phyloP scores from a whole-genome alignment of 73 alveolate genomes.

The Paramecium caudatum region DNA sequence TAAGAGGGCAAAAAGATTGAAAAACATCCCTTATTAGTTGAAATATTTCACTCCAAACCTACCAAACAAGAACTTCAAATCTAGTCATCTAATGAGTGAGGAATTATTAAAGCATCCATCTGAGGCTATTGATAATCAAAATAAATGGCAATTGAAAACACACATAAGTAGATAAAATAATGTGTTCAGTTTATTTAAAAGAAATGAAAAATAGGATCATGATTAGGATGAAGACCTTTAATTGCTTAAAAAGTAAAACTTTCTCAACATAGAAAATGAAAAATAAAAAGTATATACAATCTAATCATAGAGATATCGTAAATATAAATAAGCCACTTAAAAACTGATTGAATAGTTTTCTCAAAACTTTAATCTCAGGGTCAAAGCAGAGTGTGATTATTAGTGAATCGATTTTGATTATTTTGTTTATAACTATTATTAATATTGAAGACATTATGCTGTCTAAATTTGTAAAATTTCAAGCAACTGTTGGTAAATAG shows the following conservation, averaged over 20 bases:
- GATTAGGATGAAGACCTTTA: background rate
- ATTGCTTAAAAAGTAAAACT: background rate
- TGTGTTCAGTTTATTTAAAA: constrained; percentile 25
- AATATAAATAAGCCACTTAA: constrained; percentile 6
- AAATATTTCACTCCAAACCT: constrained; percentile 34
- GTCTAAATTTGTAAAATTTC: background rate
- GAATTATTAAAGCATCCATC: background rate
- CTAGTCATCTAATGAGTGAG: constrained; percentile 16
- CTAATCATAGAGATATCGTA: background rate
- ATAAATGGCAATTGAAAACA: constrained; percentile 13
- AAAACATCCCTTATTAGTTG: constrained; percentile 17
- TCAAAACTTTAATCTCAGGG: background rate
- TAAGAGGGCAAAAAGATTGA: background rate
- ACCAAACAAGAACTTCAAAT: constrained; percentile 4
- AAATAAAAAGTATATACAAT: background rate
- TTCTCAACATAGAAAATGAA: background rate
- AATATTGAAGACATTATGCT: background rate
- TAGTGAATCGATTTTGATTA: background rate
- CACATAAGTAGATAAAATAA: background rate
- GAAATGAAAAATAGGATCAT: background rate
- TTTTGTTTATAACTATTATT: background rate
- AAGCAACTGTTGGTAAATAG: background rate
- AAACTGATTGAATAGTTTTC: constrained; percentile 2
- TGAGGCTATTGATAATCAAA: background rate
- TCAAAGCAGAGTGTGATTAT: background rate